phyloP scores from a whole-genome alignment of 805 yeast genomes.

The Tetrapisispora arboricola region DNA sequence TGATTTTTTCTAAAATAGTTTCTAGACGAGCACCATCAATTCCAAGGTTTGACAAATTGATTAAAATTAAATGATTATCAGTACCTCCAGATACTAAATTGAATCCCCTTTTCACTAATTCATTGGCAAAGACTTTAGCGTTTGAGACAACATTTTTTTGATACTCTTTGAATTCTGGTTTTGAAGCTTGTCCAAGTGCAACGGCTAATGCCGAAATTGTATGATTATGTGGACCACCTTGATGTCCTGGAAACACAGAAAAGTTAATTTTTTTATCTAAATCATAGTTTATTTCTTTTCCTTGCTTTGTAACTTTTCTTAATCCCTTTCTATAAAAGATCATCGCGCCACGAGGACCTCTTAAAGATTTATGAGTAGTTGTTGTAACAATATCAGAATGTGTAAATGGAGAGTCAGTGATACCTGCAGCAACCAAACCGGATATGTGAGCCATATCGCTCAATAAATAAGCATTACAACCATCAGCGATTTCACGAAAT shows the following conservation, averaged over 20 bases:
- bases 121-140: conserved; percentile 66
- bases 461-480: conserved; percentile 84
- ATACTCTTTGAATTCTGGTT: conserved; percentile 82
- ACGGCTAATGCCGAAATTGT: conserved; percentile 94
- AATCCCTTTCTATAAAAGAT: conserved; percentile 94
- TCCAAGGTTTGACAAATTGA: conserved; percentile 62
- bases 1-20: conserved; percentile 75
- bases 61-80: conserved; percentile 84
- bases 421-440: conserved; percentile 91
- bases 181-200: conserved; percentile 82
- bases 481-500: conserved; percentile 85
- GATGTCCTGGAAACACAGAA: conserved; percentile 98
- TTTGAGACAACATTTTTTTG: conserved; percentile 76
- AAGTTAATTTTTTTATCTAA: conserved; percentile 88
- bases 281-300: conserved; percentile 77
- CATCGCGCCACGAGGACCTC: conserved; percentile 99
- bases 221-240: conserved; percentile 99
- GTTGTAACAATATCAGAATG: conserved; percentile 95
- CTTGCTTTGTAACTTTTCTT: conserved; percentile 70
- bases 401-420: conserved; percentile 85
- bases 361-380: conserved; percentile 92
- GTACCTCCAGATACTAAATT: conserved; percentile 86
- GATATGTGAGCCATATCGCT: conserved; percentile 98
- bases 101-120: conserved; percentile 53
- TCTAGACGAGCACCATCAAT: conserved; percentile 96